Conservation (phyloP, 2,329 filamentous ascomycete species). For the Cryphonectria radicalis region DNA sequence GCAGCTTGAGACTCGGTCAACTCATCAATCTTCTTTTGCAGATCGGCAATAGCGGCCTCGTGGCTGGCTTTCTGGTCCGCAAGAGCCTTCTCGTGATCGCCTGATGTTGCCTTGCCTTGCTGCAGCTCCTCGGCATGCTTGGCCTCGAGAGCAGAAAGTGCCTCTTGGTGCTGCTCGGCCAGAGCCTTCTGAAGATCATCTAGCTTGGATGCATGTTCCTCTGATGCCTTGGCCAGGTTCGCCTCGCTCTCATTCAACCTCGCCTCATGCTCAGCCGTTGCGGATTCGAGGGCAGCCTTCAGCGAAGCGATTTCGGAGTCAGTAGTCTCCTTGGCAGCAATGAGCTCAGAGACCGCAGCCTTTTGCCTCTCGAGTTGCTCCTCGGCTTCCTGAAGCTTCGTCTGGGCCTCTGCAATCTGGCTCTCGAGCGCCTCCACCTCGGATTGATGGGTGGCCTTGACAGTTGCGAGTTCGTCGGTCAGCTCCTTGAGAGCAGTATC, state of each 20-base stretch:
- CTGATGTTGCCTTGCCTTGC: conserved; percentile 49
- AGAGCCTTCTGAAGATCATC: conserved; percentile 55
- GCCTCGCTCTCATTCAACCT: conserved; percentile 44
- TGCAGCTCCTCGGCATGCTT: conserved; percentile 57
- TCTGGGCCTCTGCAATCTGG: conserved; percentile 52
- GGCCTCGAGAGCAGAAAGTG: conserved; percentile 55
- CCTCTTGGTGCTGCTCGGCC: conserved; percentile 53
- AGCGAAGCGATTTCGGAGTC: conserved; percentile 53
- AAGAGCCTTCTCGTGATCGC: conserved; percentile 54
- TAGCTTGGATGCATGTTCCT: conserved; percentile 55
- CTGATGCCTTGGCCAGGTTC: conserved; percentile 44
- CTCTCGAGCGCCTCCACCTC: conserved; percentile 52
- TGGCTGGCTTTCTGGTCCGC: conserved; percentile 56
- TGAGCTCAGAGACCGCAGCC: conserved; percentile 52
- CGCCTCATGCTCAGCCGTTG: conserved; percentile 47
- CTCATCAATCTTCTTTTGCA: conserved; percentile 61
- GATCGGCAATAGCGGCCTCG: conserved; percentile 49
- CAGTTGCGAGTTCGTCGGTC: conserved; percentile 50
- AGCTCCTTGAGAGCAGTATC: conserved; percentile 49
- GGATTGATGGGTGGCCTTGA: conserved; percentile 56
- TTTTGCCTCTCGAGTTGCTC: conserved; percentile 56
- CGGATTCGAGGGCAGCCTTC: conserved; percentile 54
- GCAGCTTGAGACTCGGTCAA: conserved; percentile 52
- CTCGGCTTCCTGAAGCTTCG: conserved; percentile 57
- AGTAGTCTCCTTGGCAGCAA: conserved; percentile 53